Evolutionary conservation across 1,284 basidiomycete genomes (phyloP).

Genomic region (Chiua sp.): DNA sequence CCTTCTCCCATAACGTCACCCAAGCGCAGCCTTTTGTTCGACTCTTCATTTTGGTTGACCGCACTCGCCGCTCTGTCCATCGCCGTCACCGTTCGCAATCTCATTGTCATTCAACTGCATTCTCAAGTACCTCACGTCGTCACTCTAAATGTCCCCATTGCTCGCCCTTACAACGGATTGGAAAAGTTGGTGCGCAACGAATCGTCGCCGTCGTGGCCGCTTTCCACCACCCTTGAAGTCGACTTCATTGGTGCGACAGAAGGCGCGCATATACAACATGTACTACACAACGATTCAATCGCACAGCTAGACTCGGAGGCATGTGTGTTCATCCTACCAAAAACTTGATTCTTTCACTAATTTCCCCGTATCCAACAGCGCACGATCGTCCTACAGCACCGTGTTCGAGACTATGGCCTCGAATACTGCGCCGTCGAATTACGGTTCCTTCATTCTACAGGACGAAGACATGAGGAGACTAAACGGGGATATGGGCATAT

Average conservation of each 20-base stretch:
- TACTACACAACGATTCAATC: constrained; percentile 23
- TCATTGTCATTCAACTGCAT: constrained; percentile 16
- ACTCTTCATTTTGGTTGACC: constrained; percentile 27
- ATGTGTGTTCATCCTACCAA: not conserved
- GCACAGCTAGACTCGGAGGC: constrained; percentile 28
- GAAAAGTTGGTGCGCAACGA: constrained; percentile 28
- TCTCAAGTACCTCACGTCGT: constrained; percentile 1
- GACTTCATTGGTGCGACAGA: constrained; percentile 29
- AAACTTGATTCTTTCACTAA: not conserved
- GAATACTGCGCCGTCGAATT: constrained; percentile 21
- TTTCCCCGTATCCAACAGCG: constrained; percentile 10
- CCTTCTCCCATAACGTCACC: not conserved
- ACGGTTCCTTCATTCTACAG: constrained; percentile 8
- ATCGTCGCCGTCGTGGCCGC: constrained; percentile 33
- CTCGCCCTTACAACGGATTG: constrained; percentile 29
- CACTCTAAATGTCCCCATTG: constrained; percentile 18
- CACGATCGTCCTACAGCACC: constrained; percentile 25
- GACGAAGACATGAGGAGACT: constrained; percentile 4
- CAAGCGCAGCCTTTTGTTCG: constrained; percentile 5
- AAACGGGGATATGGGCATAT: constrained; percentile 20
- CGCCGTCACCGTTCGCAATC: constrained; percentile 28
- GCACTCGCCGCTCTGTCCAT: constrained; percentile 24
- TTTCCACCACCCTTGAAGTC: constrained; percentile 24
- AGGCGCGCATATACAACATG: constrained; percentile 9
- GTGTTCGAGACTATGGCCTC: constrained; percentile 30